Evolutionary conservation across 371 early-diverging fungal species (phyloP), one percentile per base, ranked within the genome.

Genomic region (Phascolomyces articulosus): DNA sequence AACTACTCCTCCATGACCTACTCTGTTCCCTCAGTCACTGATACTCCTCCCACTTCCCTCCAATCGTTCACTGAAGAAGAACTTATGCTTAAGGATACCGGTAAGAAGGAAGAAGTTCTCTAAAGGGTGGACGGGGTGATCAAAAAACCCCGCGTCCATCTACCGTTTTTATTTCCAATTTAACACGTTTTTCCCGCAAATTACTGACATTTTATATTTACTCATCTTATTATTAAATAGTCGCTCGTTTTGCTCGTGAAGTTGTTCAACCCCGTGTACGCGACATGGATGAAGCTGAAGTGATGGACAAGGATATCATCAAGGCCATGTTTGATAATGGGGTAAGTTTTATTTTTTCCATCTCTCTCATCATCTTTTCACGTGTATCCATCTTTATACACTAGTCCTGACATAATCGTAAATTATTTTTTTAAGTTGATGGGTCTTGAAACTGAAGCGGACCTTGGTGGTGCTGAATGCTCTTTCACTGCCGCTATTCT

Each of bases 271-370:
- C 98, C 60, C 87, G 87, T 66, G 98, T 97, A 21, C 68, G 75
- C 27, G 82, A 91, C 66, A 98, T 98, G 99, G 99, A 98, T 77
- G 98, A 98, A 73, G 80, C 79, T 24, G 97, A 97, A 71, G 61
- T 78, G 56, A 76, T 97, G 79, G 96, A 96, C 77, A 84, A 86
- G 63, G 71, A 72, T 23, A 83, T 98, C 53, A 83, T 97, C 68
- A 85, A 93, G 69, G 93, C 93, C 6, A 84, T 96, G 67, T 96
- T 96, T 67, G 93, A 97, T 61, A 88, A 91, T 67, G 96, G 96
- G 53, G 93, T 92, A 83, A 68, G 87, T 84, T 27, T 26, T 40
- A 16, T 34, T 62, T 34, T 66, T 54, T 34, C 4, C 16, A 1
- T 44, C 15, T n/a, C 4, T 44, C 16, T 18, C 0, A 13, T 44